Evolutionary conservation across 2,329 filamentous ascomycete genomes (phyloP).

Genomic region (Biscogniauxia marginata): DNA sequence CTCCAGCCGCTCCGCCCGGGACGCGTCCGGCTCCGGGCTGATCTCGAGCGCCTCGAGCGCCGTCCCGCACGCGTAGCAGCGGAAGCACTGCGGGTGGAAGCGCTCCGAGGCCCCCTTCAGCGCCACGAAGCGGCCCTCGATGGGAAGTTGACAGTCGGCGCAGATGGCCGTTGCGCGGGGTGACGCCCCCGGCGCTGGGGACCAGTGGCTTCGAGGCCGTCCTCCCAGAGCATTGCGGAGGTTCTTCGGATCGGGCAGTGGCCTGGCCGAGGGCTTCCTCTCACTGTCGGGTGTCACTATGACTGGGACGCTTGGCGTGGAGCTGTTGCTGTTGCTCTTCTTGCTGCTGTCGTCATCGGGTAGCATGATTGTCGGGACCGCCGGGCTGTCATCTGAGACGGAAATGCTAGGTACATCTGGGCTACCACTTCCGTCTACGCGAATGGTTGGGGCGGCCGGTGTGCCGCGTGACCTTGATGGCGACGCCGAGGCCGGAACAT

Average conservation of each 20-base stretch:
- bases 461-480: slow-evolving; percentile 35
- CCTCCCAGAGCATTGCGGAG: slow-evolving; percentile 39
- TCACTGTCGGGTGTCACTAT: slow-evolving; percentile 47
- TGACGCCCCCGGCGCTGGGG: slow-evolving; percentile 47
- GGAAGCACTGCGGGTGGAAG: slow-evolving; percentile 93
- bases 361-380: slow-evolving; percentile 41
- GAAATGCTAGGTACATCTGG: slow-evolving; percentile 53
- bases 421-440: slow-evolving; percentile 41
- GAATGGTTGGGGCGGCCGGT: slow-evolving; percentile 43
- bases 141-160: slow-evolving; percentile 78
- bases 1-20: slow-evolving; percentile 68
- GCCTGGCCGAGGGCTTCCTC: slow-evolving; percentile 37
- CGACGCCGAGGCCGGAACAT: slow-evolving; percentile 38
- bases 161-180: slow-evolving; percentile 69
- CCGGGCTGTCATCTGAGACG: slow-evolving; percentile 39
- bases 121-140: slow-evolving; percentile 86
- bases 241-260: slow-evolving; percentile 48
- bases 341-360: slow-evolving; percentile 32
- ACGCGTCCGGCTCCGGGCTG: slow-evolving; percentile 80
- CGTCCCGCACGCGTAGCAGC: slow-evolving; percentile 83
- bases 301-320: slow-evolving; percentile 34
- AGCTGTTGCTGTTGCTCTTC: slow-evolving; percentile 3
- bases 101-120: slow-evolving; percentile 70
- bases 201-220: slow-evolving; percentile 56
- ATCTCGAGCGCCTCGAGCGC: slow-evolving; percentile 93